Evolutionary conservation across 1,284 basidiomycete genomes (phyloP), one percentile per base, ranked within the genome.

Genomic region (Ceratobasidium theobromae): DNA sequence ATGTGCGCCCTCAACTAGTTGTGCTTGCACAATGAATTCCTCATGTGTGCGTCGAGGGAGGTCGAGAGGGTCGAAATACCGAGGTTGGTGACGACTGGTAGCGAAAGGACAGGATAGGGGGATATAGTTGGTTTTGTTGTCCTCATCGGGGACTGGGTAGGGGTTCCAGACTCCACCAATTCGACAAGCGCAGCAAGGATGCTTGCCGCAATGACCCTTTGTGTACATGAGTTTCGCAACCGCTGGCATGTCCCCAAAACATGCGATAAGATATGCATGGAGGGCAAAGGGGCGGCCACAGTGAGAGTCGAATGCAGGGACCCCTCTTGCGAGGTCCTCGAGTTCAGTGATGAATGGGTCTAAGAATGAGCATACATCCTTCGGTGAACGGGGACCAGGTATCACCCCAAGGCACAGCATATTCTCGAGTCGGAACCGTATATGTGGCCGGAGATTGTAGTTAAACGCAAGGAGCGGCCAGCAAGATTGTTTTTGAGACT

Each of bases 291-390:
- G 14, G 12, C 25, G 6, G 16, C 28, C 23, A 4, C 21, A 11
- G 8, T 14, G 23, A 2, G 27, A 43, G 49, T 69, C 66, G 21
- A 40, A 65, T 0, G 67, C 60, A 2, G 33, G 43, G 11, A 68
- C 27, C 16, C 67, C 64, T 1, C 25, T 14, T 6, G 67, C 68
- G 2, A 66, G 64, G 1, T n/a, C 9, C 23, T 21, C 12, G 18
- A 9, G 70, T 69, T 11, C 70, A 71, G 18, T 70, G 67, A 18
- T 75, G 53, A 28, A 28, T n/a, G 53, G 53, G 21, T 55, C 18
- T 4, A 55, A 35, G 35, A 65, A 65, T 16, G 60, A 28, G 18
- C n/a, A 14, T 18, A 53, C 8, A 8, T 65, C 48, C 16, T 54
- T 51, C n/a, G 55, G 55, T 28, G n/a, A 33, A n/a, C 27, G 3